Evolutionary conservation across 2,329 filamentous ascomycete genomes (phyloP), one percentile per base, ranked within the genome.

Genomic region (Fusarium sterilihyphosum): DNA sequence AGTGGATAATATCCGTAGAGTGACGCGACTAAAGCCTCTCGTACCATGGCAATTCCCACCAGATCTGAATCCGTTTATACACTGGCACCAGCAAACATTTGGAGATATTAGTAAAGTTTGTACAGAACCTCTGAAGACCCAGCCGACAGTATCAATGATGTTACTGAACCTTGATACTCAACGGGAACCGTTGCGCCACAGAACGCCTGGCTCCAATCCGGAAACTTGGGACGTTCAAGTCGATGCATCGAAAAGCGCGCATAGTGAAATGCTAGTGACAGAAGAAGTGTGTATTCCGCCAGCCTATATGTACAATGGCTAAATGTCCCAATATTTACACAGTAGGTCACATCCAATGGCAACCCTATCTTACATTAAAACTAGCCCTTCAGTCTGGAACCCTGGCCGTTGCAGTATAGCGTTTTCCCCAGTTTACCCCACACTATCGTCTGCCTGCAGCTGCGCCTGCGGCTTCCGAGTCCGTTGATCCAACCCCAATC

Each of bases 351-450:
- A 24, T n/a, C 29, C 31, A 24, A 33, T 50, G 22, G 29, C 18
- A 49, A 35, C 8, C 14, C 46, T 33, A n/a, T 31, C 44, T 29
- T 20, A 22, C 29, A 18, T 50, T n/a, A n/a, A 35, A 26, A 7
- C 6, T 26, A 50, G 52, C 29, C 24, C 62, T 67, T n/a, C 41
- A 49, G 20, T 68, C 44, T 58, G 37, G 60, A 59, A 56, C 71
- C 71, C 57, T 63, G 71, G 46, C 66, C 33, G 52, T 67, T 53
- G 31, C n/a, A 17, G 59, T 56, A 61, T 40, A 57, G 60, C 47
- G 60, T 56, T 71, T 74, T 70, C 71, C 72, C 73, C 73, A 67
- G 71, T 74, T 75, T 76, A 76, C 73, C 73, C 73, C 73, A 76
- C 73, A 76, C 73, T 67, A 74, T 74, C 59, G 40, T 53, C 43